Base-by-base conservation (phyloP, 139 green algal genomes). In the Bryopsis sp. region DNA sequence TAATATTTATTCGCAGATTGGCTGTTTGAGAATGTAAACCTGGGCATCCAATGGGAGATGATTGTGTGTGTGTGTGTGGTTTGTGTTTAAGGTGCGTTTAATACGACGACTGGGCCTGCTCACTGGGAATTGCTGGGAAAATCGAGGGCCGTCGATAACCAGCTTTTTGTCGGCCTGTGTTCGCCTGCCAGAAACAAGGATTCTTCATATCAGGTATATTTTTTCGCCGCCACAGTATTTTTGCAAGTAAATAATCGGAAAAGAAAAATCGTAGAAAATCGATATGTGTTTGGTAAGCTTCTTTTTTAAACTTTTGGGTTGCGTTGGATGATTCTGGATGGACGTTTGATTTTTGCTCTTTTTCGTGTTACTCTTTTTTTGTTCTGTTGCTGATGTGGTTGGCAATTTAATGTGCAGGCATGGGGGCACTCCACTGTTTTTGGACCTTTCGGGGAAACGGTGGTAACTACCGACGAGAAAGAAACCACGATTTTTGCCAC, bases 61-160 rank as follows among this genome's bases (percentile, higher is more conserved):
- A n/a, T n/a, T n/a, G n/a, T n/a, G n/a, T n/a, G n/a, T n/a, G n/a
- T n/a, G n/a, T n/a, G n/a, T n/a, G n/a, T n/a, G n/a, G 43, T 50
- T 19, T 50, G 43, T 39, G 28, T 67, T 68, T 61, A 84, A 83
- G 89, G 88, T 33, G 88, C 90, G 1, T 96, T 96, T 83, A 96
- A 96, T 78, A 95, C 79, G 47, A 89, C 84, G 28, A 96, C 89
- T 0, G 91, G 93, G 2, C 93, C 93, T 0, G 70, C 88, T 46
- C 94, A 99, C 81, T 99, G 93, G 93, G 81, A 98, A 82, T 82
- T 99, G 54, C 84, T 99, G 58, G 81, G 88, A 46, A 71, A 77
- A 36, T 88, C 89, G 11, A 77, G 93, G 1, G 93, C 93, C 1
- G 87, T 96, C 1, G 93, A 98, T 72, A 95, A 95, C 71, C 93